Conservation (phyloP, 2,329 filamentous ascomycete genomes). For the Alternaria sp. region DNA sequence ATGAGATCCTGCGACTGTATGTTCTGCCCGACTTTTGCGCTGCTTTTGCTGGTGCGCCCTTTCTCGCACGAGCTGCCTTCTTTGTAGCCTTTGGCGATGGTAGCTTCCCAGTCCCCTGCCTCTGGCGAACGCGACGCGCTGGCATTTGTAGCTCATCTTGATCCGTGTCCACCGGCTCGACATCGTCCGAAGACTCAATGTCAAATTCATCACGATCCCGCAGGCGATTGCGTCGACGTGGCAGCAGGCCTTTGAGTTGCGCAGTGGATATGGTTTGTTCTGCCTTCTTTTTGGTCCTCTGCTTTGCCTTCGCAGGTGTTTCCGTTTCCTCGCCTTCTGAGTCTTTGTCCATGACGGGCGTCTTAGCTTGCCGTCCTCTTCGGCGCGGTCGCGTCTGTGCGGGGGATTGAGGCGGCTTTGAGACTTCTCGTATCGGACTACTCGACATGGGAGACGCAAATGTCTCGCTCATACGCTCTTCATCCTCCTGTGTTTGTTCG, state of each 20-base stretch:
- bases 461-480: slow-evolving; percentile 51
- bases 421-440: slow-evolving; percentile 42
- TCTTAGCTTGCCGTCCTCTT: slow-evolving; percentile 28
- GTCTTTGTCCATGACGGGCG: slow-evolving; percentile 32
- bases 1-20: slow-evolving; percentile 48
- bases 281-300: slow-evolving; percentile 34
- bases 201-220: slow-evolving; percentile 53
- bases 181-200: slow-evolving; percentile 50
- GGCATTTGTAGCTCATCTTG: slow-evolving; percentile 55
- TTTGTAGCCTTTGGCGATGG: slow-evolving; percentile 37
- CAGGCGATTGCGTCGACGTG: slow-evolving; percentile 51
- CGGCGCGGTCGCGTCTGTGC: slow-evolving; percentile 28
- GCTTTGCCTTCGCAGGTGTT: slow-evolving; percentile 32
- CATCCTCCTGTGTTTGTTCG: slow-evolving; percentile 34
- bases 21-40: slow-evolving; percentile 40
- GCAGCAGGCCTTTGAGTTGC: slow-evolving; percentile 56
- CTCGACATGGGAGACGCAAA: slow-evolving; percentile 57
- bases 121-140: slow-evolving; percentile 31
- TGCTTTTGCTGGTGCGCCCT: slow-evolving; percentile 27
- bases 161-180: slow-evolving; percentile 47
- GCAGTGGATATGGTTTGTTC: slow-evolving; percentile 54
- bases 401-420: slow-evolving; percentile 28
- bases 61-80: slow-evolving; percentile 38
- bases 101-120: slow-evolving; percentile 27
- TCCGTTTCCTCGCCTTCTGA: slow-evolving; percentile 37